Base-by-base conservation (phyloP, 495 filamentous ascomycete species). In the Sordaria brevicollis region DNA sequence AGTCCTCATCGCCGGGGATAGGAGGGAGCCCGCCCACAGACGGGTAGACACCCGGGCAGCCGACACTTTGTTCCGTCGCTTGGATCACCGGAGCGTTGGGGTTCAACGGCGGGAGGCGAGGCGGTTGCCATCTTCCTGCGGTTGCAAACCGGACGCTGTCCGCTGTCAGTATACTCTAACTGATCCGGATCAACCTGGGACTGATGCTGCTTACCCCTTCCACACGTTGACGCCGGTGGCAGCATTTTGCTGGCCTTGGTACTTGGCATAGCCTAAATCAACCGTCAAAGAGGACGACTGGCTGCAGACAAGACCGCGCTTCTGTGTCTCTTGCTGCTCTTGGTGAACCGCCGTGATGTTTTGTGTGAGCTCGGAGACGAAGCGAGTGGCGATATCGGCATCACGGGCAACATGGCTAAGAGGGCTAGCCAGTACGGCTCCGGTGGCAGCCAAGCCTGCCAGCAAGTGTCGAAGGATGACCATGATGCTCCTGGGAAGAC, bases 191-290 rank as follows among this genome's bases (percentile, higher is more conserved):
- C 35, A 15, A 21, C 0, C 8, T 15, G 21, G 25, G 41, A 41
- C 6, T 25, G 65, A 35, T 7, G 54, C 15, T 19, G 54, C 76
- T 43, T 62, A 80, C 80, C 81, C 77, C 69, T 79, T 81, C 79
- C 79, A 82, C 65, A 74, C 72, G 73, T 82, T 81, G 31, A 82
- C 67, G 8, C 75, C 78, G 25, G 71, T 77, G 0, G 79, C 70
- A 0, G 74, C 31, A 65, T 81, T 76, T 54, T 73, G 71, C 33
- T 75, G 76, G 19, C 81, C 81, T 35, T 77, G 69, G 67, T 83
- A 81, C 67, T 78, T 81, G 66, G 80, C 80, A 65, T 83, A 82
- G 33, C 81, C 81, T 15, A 80, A 65, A 71, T 81, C 70, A 39
- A 81, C 79, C 4, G 75, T 74, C 41, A 78, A 41, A 10, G 68